Percentiles rank a stretch among this genome's conserved stretches.
Conservation (phyloP, 2,329 filamentous ascomycete genomes). For the Chaetomiaceae sp. region DNA sequence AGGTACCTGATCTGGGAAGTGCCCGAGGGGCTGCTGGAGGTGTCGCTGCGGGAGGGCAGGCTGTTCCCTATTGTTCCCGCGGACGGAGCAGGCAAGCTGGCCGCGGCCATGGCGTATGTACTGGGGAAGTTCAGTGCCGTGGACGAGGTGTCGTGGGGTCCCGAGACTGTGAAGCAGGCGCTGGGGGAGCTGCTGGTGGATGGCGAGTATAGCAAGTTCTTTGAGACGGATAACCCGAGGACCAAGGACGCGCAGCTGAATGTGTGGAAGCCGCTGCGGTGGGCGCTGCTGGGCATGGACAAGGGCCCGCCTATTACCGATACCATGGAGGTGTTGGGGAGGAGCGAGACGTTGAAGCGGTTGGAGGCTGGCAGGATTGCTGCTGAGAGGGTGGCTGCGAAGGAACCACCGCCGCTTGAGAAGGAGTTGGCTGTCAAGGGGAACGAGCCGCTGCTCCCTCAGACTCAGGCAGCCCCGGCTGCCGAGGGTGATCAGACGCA, state of each 20-base stretch:
- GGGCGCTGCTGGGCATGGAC: slow-evolving; percentile 29
- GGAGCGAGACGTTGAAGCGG: slow-evolving; percentile 28
- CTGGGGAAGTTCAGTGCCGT: slow-evolving; percentile 5
- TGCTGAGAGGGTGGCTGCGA: not conserved
- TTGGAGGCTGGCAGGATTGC: slow-evolving; percentile 15
- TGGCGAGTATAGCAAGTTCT: not conserved
- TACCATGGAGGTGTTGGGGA: slow-evolving; percentile 31
- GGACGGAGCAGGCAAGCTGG: not conserved
- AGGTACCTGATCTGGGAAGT: slow-evolving; percentile 29
- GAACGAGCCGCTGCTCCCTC: not conserved
- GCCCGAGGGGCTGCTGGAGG: slow-evolving; percentile 1
- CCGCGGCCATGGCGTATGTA: slow-evolving; percentile 11
- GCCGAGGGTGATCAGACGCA: not conserved
- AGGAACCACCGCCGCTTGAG: not conserved
- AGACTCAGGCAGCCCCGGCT: not conserved
- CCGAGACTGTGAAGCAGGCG: not conserved
- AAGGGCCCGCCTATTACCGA: slow-evolving; percentile 26
- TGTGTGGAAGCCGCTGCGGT: slow-evolving; percentile 30
- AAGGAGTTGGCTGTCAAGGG: not conserved
- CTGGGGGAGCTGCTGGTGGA: not conserved
- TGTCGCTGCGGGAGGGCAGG: not conserved
- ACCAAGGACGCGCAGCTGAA: not conserved
- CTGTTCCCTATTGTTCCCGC: slow-evolving; percentile 2
- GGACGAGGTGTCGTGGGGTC: not conserved
- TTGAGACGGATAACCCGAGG: not conserved